A percentile compares a stretch with the other conserved stretches of the same genome.
Conservation (phyloP, 495 filamentous ascomycete genomes). For the Clohesyomyces aquaticus region DNA sequence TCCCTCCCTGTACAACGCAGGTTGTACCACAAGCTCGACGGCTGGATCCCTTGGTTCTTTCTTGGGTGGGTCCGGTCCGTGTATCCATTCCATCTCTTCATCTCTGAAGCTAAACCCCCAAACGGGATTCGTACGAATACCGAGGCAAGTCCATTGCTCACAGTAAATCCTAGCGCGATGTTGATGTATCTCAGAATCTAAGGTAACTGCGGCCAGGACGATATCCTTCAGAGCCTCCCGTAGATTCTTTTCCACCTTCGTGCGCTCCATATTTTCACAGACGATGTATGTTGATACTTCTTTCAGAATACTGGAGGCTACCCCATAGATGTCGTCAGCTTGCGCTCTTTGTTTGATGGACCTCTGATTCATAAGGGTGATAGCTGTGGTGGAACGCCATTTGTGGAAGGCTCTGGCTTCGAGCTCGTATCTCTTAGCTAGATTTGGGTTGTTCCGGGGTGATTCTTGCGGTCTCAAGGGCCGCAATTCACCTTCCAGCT, state of each 20-base stretch:
- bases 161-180: conserved; percentile 8
- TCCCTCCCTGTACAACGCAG: conserved; percentile 7
- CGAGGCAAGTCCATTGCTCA: conserved; percentile 2
- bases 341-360: background rate
- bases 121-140: background rate
- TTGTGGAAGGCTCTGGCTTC: background rate
- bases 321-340: background rate
- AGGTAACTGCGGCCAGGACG: background rate
- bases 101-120: background rate
- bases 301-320: background rate
- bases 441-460: background rate
- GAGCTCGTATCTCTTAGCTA: background rate
- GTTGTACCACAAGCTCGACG: conserved; percentile 2
- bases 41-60: background rate
- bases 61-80: background rate
- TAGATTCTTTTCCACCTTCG: background rate
- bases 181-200: conserved; percentile 13
- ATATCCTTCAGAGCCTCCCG: background rate
- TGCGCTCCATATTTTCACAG: background rate
- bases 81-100: background rate
- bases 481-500: background rate
- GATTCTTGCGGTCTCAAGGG: background rate
- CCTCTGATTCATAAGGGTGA: background rate
- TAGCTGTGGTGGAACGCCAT: conserved; percentile 9
- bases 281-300: background rate